Conservation (phyloP, 2,329 filamentous ascomycete species). For the Lomentospora prolificans region DNA sequence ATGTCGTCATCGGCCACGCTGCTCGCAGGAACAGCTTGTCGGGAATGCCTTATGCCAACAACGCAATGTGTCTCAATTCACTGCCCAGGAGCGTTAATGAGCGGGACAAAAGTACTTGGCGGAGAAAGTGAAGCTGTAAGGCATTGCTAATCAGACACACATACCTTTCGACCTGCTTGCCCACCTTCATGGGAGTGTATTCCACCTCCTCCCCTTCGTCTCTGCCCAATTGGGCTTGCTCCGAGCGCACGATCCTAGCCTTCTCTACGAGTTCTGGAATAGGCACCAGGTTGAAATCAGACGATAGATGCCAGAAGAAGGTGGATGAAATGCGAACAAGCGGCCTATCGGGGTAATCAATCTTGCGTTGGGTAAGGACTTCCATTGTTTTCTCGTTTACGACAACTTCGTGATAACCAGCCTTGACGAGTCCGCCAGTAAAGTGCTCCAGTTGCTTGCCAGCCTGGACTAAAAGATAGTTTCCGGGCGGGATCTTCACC, state of each 20-base stretch:
- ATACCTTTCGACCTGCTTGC: constrained; percentile 44
- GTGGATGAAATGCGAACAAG: constrained; percentile 49
- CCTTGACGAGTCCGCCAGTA: constrained; percentile 51
- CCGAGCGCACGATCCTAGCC: constrained; percentile 32
- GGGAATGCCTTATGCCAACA: constrained; percentile 3
- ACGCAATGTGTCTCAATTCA: constrained; percentile 8
- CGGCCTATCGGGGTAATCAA: constrained; percentile 35
- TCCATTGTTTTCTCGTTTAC: constrained; percentile 43
- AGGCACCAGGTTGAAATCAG: constrained; percentile 44
- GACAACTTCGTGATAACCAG: constrained; percentile 52
- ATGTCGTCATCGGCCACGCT: not conserved
- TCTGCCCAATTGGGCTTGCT: constrained; percentile 36
- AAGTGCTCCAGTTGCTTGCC: constrained; percentile 55
- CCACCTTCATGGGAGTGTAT: constrained; percentile 48
- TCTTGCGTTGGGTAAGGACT: constrained; percentile 32
- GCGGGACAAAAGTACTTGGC: not conserved
- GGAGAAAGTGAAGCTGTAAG: not conserved
- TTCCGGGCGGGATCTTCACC: constrained; percentile 47
- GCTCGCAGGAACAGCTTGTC: not conserved
- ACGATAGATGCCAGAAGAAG: constrained; percentile 50
- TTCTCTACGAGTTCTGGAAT: constrained; percentile 35
- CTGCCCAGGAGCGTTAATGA: not conserved
- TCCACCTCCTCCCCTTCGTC: constrained; percentile 41
- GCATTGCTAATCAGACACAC: not conserved
- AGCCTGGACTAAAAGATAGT: constrained; percentile 50